Conservation (phyloP, 2,329 filamentous ascomycete species). For the Phialophora verrucosa region DNA sequence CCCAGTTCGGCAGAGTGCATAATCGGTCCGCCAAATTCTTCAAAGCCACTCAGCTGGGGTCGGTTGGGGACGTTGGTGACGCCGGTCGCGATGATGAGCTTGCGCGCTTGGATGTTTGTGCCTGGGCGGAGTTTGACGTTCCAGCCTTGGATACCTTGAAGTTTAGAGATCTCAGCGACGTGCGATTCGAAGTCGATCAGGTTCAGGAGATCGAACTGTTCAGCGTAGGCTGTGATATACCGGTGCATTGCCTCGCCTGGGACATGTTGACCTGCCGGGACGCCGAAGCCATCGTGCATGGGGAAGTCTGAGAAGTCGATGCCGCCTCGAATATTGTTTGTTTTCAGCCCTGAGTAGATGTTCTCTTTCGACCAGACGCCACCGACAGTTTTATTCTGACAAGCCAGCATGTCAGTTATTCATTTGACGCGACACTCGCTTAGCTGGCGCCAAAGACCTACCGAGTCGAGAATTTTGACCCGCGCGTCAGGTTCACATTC, state of each 20-base stretch:
- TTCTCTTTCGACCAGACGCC: slow-evolving; percentile 73
- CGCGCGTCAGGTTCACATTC: slow-evolving; percentile 35
- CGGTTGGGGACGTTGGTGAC: slow-evolving; percentile 59
- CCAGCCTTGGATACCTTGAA: slow-evolving; percentile 51
- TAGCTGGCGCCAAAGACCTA: slow-evolving; percentile 14
- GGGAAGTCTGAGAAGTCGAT: slow-evolving; percentile 78
- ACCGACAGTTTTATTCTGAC: slow-evolving; percentile 50
- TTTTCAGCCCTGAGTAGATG: slow-evolving; percentile 70
- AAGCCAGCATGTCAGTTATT: neutral
- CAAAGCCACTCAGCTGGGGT: slow-evolving; percentile 56
- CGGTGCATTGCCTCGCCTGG: slow-evolving; percentile 61
- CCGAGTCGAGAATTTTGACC: slow-evolving; percentile 34
- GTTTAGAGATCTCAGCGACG: slow-evolving; percentile 57
- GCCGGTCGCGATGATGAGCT: slow-evolving; percentile 63
- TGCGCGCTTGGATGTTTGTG: slow-evolving; percentile 46
- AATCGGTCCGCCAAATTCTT: slow-evolving; percentile 53
- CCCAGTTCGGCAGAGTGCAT: slow-evolving; percentile 60
- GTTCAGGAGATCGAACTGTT: slow-evolving; percentile 57
- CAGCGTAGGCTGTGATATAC: slow-evolving; percentile 64
- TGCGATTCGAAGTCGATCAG: slow-evolving; percentile 59
- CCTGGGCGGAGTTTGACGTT: slow-evolving; percentile 42
- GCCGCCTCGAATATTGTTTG: slow-evolving; percentile 74
- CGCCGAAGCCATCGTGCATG: slow-evolving; percentile 63
- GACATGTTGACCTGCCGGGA: slow-evolving; percentile 62
- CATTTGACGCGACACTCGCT: neutral